Base-by-base conservation (phyloP, 345 rosid genomes). In the Gossypium turneri region DNA sequence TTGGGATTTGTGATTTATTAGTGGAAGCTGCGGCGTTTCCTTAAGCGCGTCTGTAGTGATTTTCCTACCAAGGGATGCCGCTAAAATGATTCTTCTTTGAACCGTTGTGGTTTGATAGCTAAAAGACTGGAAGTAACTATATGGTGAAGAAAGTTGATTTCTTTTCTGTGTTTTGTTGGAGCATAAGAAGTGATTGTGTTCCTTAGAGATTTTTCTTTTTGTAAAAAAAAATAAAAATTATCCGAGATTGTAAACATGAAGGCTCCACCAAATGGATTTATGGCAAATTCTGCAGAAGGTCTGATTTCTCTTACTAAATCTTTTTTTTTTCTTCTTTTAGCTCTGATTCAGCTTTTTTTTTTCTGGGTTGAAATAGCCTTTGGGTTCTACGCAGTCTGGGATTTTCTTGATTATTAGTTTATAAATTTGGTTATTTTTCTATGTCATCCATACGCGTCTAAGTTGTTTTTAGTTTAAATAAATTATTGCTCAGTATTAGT, bases 261-360 rank as follows among this genome's bases (percentile, higher is more conserved):
- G 92, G 84, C 86, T 86, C 91, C 91, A 73, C 74, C 97, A 75
- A 92, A 89, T 91, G 99, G 97, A 44, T 86, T 83, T 56, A 51
- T 88, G 79, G 77, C 93, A 9, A 90, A 83, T 79, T 81, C 89
- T 60, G 80, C 81, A 53, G 98, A 92, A 91, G 99, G 99, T 95
- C 65, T 56, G 83, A 56, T 51, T 66, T 52, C 24, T 59, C 34
- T 58, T 22, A 8, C 41, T 5, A 7, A 5, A 1, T 6, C 41
- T 34, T 34, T 34, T 34, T 34, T 34, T 34, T 5, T 34, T 5
- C 41, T 34, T 73, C 24, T 44, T 12, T 24, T 13, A 22, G 2
- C 44, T 72, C 55, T 24, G 38, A 41, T 73, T 60, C 25, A 12
- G 51, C 4, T 55, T 47, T 47, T 47, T 10, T 72, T 47, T 58